A percentile compares a stretch with the other conserved stretches of the same genome.
These are phyloP conservation scores for Sporothrix curviconia DNA, from an alignment of 2,329 filamentous ascomycete species.

Conservation along the genomic window DNA sequence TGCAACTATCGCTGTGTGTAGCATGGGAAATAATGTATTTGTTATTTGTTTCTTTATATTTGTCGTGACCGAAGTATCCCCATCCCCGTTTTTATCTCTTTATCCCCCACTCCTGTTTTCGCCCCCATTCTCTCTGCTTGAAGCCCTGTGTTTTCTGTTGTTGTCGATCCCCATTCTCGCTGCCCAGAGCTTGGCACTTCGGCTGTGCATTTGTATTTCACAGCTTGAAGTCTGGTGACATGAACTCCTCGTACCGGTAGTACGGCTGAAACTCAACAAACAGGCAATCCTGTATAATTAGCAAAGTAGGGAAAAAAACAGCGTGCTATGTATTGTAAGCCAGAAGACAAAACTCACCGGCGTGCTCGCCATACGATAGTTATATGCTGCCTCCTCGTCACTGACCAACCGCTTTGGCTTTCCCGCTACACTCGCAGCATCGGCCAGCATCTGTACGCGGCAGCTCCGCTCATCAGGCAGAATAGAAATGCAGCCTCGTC, in stretches of 20 bases:
- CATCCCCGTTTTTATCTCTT: too few relatives aligned
- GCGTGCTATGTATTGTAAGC: too few relatives aligned
- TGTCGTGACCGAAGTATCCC: too few relatives aligned
- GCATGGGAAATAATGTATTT: too few relatives aligned
- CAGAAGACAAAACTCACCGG: constrained; percentile 19
- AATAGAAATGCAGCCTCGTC: constrained; percentile 59
- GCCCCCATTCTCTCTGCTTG: too few relatives aligned
- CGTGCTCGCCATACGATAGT: constrained; percentile 17
- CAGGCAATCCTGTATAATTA: constrained; percentile 31
- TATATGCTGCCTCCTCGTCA: constrained; percentile 31
- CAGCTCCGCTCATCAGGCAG: constrained; percentile 58
- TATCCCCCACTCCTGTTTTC: too few relatives aligned
- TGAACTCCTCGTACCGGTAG: constrained; percentile 35
- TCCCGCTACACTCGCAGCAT: constrained; percentile 38
- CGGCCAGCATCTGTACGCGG: constrained; percentile 54
- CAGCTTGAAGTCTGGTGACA: constrained; percentile 14
- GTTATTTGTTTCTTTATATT: too few relatives aligned
- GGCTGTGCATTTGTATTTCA: not conserved
- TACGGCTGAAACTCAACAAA: constrained; percentile 49
- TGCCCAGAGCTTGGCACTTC: too few relatives aligned
- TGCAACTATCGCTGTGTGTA: too few relatives aligned
- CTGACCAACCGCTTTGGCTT: constrained; percentile 24
- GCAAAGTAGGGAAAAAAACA: not conserved
- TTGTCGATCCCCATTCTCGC: too few relatives aligned
- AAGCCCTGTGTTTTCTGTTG: too few relatives aligned